Percentiles rank a stretch among this genome's conserved stretches.
Evolutionary conservation across 768 basidiomycete genomes (phyloP).

Genomic region (Tricholoma matsutake): DNA sequence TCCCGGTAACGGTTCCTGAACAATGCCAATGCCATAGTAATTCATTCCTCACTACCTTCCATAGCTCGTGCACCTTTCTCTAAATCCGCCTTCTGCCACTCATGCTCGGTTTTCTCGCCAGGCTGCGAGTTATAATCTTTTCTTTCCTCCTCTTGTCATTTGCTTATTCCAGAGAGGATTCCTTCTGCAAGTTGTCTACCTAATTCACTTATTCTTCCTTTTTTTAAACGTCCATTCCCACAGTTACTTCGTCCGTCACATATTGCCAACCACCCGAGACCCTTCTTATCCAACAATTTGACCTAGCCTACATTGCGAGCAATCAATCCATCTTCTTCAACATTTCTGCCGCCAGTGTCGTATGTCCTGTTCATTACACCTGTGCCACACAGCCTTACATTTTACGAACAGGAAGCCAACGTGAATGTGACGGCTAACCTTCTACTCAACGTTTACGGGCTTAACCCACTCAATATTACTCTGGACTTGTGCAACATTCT

Average conservation of each 20-base stretch:
- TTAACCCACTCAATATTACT: slow-evolving; percentile 78
- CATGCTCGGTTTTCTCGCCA: slow-evolving; percentile 49
- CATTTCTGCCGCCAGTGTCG: slow-evolving; percentile 83
- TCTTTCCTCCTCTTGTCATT: slow-evolving; percentile 34
- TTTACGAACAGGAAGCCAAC: slow-evolving; percentile 52
- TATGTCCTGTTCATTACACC: slow-evolving; percentile 39
- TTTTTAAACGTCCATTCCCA: slow-evolving; percentile 12
- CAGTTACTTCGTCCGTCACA: slow-evolving; percentile 86
- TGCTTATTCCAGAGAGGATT: slow-evolving; percentile 48
- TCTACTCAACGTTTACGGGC: slow-evolving; percentile 85
- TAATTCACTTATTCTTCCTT: not conserved
- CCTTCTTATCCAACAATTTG: slow-evolving; percentile 76
- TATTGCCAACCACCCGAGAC: slow-evolving; percentile 81
- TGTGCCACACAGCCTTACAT: not conserved
- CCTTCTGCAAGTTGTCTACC: slow-evolving; percentile 51
- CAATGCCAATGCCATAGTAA: not conserved
- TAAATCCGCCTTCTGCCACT: not conserved
- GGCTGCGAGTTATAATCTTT: slow-evolving; percentile 61
- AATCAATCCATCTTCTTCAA: slow-evolving; percentile 82
- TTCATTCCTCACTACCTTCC: not conserved
- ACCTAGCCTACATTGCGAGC: slow-evolving; percentile 63
- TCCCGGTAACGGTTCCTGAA: not conserved
- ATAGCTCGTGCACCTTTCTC: not conserved
- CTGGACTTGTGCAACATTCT: slow-evolving; percentile 82
- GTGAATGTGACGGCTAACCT: slow-evolving; percentile 82